A percentile compares a stretch with the other conserved stretches of the same genome.
These are phyloP conservation scores for Dianthus caryophyllus DNA, from an alignment of 148 eudicot species.

Conservation along the genomic window DNA sequence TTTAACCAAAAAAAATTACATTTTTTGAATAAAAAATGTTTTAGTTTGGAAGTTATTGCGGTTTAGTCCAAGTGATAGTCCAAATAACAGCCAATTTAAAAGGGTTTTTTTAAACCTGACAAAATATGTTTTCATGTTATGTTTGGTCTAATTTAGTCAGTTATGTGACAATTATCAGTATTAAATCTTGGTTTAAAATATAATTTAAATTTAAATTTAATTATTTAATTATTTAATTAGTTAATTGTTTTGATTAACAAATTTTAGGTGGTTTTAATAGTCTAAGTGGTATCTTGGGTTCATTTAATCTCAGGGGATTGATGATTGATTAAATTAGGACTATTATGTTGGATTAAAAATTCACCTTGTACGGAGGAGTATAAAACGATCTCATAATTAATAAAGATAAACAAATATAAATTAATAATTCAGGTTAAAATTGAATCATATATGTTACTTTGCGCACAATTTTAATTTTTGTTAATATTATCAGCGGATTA, in stretches of 20 bases:
- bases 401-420: no score
- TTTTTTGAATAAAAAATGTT: neutral
- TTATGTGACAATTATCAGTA: constrained; percentile 9
- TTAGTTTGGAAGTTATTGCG: neutral
- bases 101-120: neutral
- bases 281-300: neutral
- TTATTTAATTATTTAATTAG: neutral
- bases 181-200: constrained; percentile 12
- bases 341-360: no score
- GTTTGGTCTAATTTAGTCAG: constrained; percentile 10
- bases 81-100: constrained; percentile 11
- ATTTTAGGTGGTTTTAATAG: constrained; percentile 2
- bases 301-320: neutral
- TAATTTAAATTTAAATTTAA: no score
- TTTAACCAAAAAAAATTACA: neutral
- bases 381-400: no score
- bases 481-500: no score
- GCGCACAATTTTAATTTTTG: no score
- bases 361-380: no score
- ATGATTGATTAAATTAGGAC: no score
- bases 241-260: constrained; percentile 1
- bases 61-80: constrained; percentile 10
- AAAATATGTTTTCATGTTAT: neutral
- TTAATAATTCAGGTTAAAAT: no score
- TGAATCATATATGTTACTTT: no score